Evolutionary conservation across 1,284 basidiomycete species (phyloP).

Genomic region (Serendipita sp.): DNA sequence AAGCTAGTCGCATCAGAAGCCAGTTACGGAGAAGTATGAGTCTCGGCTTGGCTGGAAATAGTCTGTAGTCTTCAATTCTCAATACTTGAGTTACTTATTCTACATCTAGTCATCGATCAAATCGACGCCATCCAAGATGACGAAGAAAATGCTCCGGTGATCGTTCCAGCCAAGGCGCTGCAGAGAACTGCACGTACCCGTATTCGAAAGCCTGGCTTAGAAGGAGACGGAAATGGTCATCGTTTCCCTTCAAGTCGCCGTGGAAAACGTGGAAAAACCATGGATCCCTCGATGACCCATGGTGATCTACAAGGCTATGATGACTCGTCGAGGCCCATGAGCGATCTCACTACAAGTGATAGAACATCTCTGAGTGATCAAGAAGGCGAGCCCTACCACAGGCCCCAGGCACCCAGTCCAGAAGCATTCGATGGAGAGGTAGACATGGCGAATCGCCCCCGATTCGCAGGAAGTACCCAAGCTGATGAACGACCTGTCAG

Average conservation of each 20-base stretch:
- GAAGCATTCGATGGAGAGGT: conserved; percentile 4
- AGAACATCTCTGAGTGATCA: conserved; percentile 32
- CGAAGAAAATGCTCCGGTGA: conserved; percentile 78
- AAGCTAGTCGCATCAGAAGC: conserved; percentile 70
- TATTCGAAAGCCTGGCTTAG: conserved; percentile 76
- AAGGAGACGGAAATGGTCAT: conserved; percentile 66
- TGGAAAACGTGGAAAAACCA: conserved; percentile 23
- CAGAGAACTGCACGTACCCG: conserved; percentile 87
- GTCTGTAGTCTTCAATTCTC: conserved; percentile 33
- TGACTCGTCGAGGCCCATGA: conserved; percentile 23
- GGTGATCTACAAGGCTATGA: neutral
- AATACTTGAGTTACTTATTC: conserved; percentile 12
- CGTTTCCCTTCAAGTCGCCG: conserved; percentile 53
- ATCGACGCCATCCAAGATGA: conserved; percentile 52
- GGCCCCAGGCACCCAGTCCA: conserved; percentile 8
- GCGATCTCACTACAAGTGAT: conserved; percentile 55
- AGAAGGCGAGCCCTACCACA: conserved; percentile 19
- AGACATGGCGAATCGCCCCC: conserved; percentile 9
- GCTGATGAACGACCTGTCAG: conserved; percentile 40
- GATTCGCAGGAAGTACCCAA: conserved; percentile 1
- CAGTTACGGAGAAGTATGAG: conserved; percentile 80
- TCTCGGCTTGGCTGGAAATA: conserved; percentile 70
- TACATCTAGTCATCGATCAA: conserved; percentile 40
- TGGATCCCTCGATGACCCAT: neutral
- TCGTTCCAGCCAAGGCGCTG: conserved; percentile 79